Conservation (phyloP, 2,329 filamentous ascomycete species). For the Claviceps humidiphila region DNA sequence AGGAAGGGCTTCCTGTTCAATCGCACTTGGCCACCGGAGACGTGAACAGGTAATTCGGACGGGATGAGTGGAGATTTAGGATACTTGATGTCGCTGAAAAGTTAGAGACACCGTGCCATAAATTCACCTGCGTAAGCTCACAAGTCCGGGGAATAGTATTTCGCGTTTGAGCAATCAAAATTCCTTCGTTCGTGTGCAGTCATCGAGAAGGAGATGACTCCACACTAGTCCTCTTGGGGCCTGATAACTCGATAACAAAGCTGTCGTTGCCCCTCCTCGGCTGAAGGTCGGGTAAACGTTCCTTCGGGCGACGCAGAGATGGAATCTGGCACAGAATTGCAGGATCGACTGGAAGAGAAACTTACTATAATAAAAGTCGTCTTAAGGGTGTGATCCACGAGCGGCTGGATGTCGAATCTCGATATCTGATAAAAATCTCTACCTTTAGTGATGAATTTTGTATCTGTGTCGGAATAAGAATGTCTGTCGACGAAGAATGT, state of each 20-base stretch:
- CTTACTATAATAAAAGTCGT: too few relatives aligned
- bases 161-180: slow-evolving; percentile 25
- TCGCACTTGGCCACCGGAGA: not conserved
- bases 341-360: too few relatives aligned
- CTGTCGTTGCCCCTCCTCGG: slow-evolving; percentile 21
- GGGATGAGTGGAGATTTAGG: not conserved
- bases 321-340: too few relatives aligned
- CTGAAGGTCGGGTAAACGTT: slow-evolving; percentile 14
- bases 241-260: slow-evolving; percentile 26
- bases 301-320: too few relatives aligned
- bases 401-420: too few relatives aligned
- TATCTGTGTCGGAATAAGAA: too few relatives aligned
- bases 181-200: slow-evolving; percentile 26
- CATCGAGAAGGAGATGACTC: slow-evolving; percentile 22
- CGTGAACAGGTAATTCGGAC: not conserved
- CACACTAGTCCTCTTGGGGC: slow-evolving; percentile 22
- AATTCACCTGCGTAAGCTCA: slow-evolving; percentile 4
- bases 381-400: too few relatives aligned
- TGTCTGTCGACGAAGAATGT: too few relatives aligned
- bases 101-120: not conserved
- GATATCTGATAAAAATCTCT: too few relatives aligned
- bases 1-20: not conserved
- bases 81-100: not conserved
- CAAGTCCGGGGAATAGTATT: slow-evolving; percentile 14
- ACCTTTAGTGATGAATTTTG: too few relatives aligned